Conservation (phyloP, 208 protist genomes). For the Trypanosoma vivax region DNA sequence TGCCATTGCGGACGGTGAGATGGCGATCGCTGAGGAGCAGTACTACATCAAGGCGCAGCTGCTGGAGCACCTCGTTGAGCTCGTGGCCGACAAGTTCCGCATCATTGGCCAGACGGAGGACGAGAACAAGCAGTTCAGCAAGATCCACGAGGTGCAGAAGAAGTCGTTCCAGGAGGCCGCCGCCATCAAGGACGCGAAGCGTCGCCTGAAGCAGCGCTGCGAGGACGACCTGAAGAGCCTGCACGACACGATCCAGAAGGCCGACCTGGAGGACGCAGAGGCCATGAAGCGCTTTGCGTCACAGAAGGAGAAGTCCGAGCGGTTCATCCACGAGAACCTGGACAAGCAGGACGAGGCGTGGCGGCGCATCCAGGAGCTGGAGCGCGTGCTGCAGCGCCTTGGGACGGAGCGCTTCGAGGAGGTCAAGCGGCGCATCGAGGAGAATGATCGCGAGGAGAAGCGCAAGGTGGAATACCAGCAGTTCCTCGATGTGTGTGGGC, state of each 20-base stretch:
- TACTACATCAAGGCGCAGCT: slow-evolving; percentile 8
- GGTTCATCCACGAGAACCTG: slow-evolving; percentile 5
- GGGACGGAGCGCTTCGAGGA: slow-evolving; percentile 6
- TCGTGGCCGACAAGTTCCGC: slow-evolving; percentile 6
- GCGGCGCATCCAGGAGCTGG: slow-evolving; percentile 3
- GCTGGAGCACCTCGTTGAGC: slow-evolving; percentile 3
- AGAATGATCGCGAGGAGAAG: slow-evolving; percentile 5
- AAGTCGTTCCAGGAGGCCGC: slow-evolving; percentile 3
- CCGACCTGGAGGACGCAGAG: slow-evolving; percentile 3
- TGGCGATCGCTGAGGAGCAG: slow-evolving; percentile 5
- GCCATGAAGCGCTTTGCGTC: slow-evolving; percentile 1
- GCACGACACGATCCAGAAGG: slow-evolving; percentile 3
- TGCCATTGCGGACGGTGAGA: slow-evolving; percentile 4
- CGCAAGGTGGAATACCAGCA: slow-evolving; percentile 6
- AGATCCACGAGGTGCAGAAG: slow-evolving; percentile 4
- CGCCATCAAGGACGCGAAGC: slow-evolving; percentile 5
- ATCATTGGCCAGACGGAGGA: slow-evolving; percentile 5
- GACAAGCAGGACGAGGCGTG: slow-evolving; percentile 5
- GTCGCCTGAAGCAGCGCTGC: slow-evolving; percentile 2
- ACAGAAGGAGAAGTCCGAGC: slow-evolving; percentile 5
- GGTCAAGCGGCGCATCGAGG: slow-evolving; percentile 1
- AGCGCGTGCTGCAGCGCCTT: slow-evolving; percentile 5
- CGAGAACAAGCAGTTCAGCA: neutral
- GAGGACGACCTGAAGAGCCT: neutral
- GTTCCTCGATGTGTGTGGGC: slow-evolving; percentile 5